These are phyloP conservation scores for Oropetium thomaeum DNA, from an alignment of 176 grass and related monocot genomes.

Conservation along the genomic window DNA sequence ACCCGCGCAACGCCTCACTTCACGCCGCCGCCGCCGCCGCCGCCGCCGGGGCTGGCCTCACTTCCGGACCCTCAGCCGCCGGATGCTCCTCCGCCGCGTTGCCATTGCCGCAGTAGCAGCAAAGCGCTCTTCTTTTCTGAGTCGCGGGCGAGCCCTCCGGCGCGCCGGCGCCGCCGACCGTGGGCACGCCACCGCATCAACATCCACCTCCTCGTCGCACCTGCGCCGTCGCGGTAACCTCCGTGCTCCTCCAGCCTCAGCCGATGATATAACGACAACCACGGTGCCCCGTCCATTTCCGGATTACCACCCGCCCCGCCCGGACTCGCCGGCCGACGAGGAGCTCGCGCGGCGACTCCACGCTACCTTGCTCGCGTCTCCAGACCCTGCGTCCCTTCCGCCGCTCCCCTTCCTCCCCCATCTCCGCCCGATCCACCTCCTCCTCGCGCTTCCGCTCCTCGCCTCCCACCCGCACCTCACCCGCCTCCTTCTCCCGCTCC, in stretches of 20 bases:
- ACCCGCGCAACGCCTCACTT: background rate
- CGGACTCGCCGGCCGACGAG: conserved; percentile 49
- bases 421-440: conserved; percentile 48
- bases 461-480: conserved; percentile 45
- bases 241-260: background rate
- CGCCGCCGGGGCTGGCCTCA: conserved; percentile 19
- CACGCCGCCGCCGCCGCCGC: conserved; percentile 22
- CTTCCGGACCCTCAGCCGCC: background rate
- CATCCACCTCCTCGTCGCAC: conserved; percentile 7
- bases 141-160: background rate
- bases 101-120: conserved; percentile 12
- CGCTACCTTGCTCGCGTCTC: conserved; percentile 46
- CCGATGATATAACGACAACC: background rate
- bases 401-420: conserved; percentile 39
- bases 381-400: conserved; percentile 15
- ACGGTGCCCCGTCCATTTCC: conserved; percentile 43
- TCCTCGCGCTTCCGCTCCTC: conserved; percentile 52
- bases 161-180: background rate
- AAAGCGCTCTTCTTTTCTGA: conserved; percentile 8
- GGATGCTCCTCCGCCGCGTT: conserved; percentile 45
- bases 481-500: conserved; percentile 49
- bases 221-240: background rate
- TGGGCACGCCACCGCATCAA: background rate
- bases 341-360: conserved; percentile 50
- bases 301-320: conserved; percentile 54